These are phyloP conservation scores for Tetrapyrgos nigripes DNA, from an alignment of 1,284 basidiomycete species.

Conservation along the genomic window DNA sequence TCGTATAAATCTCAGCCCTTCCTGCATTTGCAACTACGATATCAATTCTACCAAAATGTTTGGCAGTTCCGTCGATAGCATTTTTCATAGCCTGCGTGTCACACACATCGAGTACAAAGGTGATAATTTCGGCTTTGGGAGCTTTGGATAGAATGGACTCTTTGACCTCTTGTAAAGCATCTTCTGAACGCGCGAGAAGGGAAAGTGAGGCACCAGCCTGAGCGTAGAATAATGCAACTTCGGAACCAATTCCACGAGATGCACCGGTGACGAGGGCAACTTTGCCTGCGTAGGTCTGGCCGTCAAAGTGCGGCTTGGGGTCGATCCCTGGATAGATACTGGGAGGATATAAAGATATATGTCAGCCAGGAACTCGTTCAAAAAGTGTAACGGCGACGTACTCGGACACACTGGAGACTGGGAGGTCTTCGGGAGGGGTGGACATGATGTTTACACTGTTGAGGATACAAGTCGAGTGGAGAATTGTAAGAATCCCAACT, in stretches of 20 bases:
- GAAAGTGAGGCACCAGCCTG: background rate
- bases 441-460: no score
- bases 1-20: background rate
- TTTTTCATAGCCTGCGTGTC: background rate
- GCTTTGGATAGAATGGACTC: background rate
- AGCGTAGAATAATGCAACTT: background rate
- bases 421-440: background rate
- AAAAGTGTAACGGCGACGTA: background rate
- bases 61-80: background rate
- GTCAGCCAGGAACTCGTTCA: background rate
- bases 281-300: background rate
- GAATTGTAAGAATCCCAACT: no score
- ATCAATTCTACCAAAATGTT: constrained; percentile 1
- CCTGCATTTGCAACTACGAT: constrained; percentile 7
- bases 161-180: background rate
- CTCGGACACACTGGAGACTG: no score
- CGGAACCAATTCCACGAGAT: background rate
- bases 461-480: no score
- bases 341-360: background rate
- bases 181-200: background rate
- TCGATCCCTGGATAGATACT: constrained; percentile 7
- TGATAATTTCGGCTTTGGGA: background rate
- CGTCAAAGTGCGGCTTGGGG: background rate
- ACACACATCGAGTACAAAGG: background rate
- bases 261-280: constrained; percentile 3